phyloP scores from a whole-genome alignment of 2,329 filamentous ascomycete species.

The Sporothrix dimorphospora region DNA sequence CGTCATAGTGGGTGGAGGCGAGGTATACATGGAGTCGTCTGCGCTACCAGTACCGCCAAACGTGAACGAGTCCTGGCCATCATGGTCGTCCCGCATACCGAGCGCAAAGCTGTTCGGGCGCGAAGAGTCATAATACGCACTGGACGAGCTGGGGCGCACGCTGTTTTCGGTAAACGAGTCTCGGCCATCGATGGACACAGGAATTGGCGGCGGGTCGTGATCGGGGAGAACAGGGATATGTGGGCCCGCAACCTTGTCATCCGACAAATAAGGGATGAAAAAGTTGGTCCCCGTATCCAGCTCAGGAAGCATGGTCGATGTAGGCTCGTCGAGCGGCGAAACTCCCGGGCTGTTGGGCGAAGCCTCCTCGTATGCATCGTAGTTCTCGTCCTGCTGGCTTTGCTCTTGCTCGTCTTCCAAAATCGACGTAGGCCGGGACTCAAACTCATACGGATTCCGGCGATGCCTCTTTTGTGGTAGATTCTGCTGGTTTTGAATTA shows the following conservation, averaged over 20 bases:
- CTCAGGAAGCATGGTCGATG: slow-evolving; percentile 49
- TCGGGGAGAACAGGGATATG: slow-evolving; percentile 45
- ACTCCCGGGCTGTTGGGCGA: slow-evolving; percentile 40
- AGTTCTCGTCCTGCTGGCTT: background rate
- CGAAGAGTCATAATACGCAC: slow-evolving; percentile 49
- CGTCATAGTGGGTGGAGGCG: slow-evolving; percentile 43
- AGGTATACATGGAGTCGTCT: slow-evolving; percentile 21
- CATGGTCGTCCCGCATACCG: slow-evolving; percentile 42
- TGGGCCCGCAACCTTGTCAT: slow-evolving; percentile 35
- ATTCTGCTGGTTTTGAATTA: background rate
- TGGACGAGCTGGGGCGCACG: slow-evolving; percentile 41
- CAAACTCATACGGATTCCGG: slow-evolving; percentile 30
- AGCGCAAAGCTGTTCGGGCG: slow-evolving; percentile 48
- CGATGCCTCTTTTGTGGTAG: background rate
- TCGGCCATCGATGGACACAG: slow-evolving; percentile 36
- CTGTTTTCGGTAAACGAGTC: slow-evolving; percentile 40
- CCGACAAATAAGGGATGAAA: slow-evolving; percentile 51
- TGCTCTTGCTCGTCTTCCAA: slow-evolving; percentile 29
- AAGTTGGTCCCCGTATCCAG: slow-evolving; percentile 57
- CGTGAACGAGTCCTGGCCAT: slow-evolving; percentile 48
- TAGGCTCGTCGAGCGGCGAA: slow-evolving; percentile 36
- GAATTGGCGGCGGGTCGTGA: slow-evolving; percentile 57
- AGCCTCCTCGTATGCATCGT: background rate
- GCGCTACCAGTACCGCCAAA: slow-evolving; percentile 41
- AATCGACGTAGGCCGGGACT: slow-evolving; percentile 40